Evolutionary conservation across 208 protist genomes (phyloP), one percentile per base, ranked within the genome.

Genomic region (Leishmania tarentolae): DNA sequence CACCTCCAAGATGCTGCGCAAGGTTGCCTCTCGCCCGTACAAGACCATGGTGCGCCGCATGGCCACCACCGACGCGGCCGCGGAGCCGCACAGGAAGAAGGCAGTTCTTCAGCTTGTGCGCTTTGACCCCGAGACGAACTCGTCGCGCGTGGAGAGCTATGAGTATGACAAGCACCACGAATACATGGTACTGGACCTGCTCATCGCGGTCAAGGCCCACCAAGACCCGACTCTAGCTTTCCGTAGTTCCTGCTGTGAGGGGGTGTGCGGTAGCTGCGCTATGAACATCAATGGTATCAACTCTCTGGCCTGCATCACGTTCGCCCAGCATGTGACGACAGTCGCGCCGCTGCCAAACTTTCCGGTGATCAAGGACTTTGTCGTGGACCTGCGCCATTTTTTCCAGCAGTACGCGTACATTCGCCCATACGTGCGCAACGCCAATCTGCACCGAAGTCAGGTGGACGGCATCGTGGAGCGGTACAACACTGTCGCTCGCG

Each of bases 261-360:
- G 95, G 24, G 95, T 98, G 61, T 98, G 95, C 79, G 95, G 95
- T n/a, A 97, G 93, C 87, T 98, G 95, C 72, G 95, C 95, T n/a
- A 98, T 98, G 95, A 98, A 96, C 83, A 98, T 98, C 81, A 98
- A 98, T 85, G 95, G 95, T 37, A 92, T 97, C 83, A 98, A 98
- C 91, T 96, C 93, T 57, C 91, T 98, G 31, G 95, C 95, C 44
- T 98, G 95, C 83, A 95, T 98, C 59, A 97, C 93, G 1, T 96
- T 96, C 52, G 94, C 93, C 19, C 86, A 94, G 76, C 77, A 97
- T 21, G 85, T 94, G 50, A 98, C 95, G 24, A 97, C 92, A 28
- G 87, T 98, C 7, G 92, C 88, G 4, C 95, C 95, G 42, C 87
- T 98, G 73, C 94, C 95, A 0, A 97, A 98, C 87, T 97, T 98